phyloP scores from a whole-genome alignment of 495 filamentous ascomycete genomes.

The Cetradonia linearis region DNA sequence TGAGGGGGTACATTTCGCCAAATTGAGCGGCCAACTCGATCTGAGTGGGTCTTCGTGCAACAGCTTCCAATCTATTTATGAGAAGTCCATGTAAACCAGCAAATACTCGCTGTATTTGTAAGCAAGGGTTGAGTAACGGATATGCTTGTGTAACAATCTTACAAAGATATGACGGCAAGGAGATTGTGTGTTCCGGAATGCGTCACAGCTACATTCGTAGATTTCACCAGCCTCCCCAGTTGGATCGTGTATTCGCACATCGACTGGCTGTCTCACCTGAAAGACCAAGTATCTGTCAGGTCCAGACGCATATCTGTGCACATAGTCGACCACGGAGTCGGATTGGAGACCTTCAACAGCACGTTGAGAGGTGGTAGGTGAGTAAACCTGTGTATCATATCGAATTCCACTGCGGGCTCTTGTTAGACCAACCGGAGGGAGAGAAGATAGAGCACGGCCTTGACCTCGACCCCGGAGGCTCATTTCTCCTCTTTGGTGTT shows the following conservation, averaged over 20 bases:
- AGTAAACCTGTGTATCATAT: constrained; percentile 12
- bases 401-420: constrained; percentile 9
- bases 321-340: constrained; percentile 12
- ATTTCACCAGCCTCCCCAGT: neutral
- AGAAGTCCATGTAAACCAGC: constrained; percentile 17
- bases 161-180: neutral
- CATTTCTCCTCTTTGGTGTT: constrained; percentile 11
- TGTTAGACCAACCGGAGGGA: neutral
- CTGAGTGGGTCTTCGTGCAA: neutral
- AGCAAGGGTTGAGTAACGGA: neutral
- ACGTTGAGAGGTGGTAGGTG: constrained; percentile 11
- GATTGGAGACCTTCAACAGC: constrained; percentile 15
- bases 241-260: constrained; percentile 21
- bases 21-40: constrained; percentile 10
- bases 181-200: neutral
- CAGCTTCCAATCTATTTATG: neutral
- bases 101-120: constrained; percentile 20
- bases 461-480: constrained; percentile 8
- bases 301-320: constrained; percentile 9
- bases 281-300: constrained; percentile 22
- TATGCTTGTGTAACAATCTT: neutral
- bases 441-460: constrained; percentile 1
- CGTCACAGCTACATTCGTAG: constrained; percentile 5
- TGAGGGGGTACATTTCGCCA: constrained; percentile 17
- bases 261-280: constrained; percentile 17